A percentile compares a stretch with the other conserved stretches of the same genome.
phyloP scores from a whole-genome alignment of 2,329 filamentous ascomycete species.

The Fusarium sp. region DNA sequence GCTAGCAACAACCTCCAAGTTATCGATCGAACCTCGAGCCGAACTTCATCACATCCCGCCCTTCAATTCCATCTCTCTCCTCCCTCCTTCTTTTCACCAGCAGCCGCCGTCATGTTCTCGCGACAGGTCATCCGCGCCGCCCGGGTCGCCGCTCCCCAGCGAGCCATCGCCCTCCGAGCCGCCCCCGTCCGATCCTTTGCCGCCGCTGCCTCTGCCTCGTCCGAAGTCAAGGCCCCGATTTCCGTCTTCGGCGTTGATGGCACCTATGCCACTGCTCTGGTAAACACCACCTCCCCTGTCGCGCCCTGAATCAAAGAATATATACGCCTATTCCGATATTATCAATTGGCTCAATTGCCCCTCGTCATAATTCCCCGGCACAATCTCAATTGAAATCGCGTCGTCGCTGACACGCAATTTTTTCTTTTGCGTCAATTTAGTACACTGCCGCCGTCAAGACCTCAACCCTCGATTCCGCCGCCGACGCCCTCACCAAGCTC shows the following conservation, averaged over 20 bases:
- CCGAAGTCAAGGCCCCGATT: slow-evolving; percentile 86
- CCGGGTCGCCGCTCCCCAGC: slow-evolving; percentile 73
- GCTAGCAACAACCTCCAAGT: slow-evolving; percentile 54
- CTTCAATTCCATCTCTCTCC: slow-evolving; percentile 29
- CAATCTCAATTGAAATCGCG: slow-evolving; percentile 44
- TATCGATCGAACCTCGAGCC: slow-evolving; percentile 39
- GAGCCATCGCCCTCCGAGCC: slow-evolving; percentile 59
- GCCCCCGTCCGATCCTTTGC: slow-evolving; percentile 83
- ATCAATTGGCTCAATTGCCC: slow-evolving; percentile 46
- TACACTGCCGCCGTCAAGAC: slow-evolving; percentile 97
- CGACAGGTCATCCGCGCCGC: slow-evolving; percentile 71
- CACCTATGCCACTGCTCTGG: slow-evolving; percentile 98
- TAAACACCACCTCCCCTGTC: slow-evolving; percentile 66
- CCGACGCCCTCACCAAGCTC: slow-evolving; percentile 83
- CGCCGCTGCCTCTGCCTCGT: slow-evolving; percentile 74
- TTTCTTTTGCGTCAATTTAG: slow-evolving; percentile 67
- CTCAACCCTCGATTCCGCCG: slow-evolving; percentile 85
- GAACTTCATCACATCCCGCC: slow-evolving; percentile 42
- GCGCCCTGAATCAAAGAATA: neutral
- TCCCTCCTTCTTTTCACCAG: slow-evolving; percentile 23
- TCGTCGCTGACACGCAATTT: slow-evolving; percentile 45
- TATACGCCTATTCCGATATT: slow-evolving; percentile 3
- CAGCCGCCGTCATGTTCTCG: slow-evolving; percentile 67
- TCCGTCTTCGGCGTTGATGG: slow-evolving; percentile 96
- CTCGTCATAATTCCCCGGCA: slow-evolving; percentile 24